Percentiles rank a stretch among this genome's conserved stretches.
phyloP scores from a whole-genome alignment of 1,284 basidiomycete genomes.

The Cutaneotrichosporon cutaneum region DNA sequence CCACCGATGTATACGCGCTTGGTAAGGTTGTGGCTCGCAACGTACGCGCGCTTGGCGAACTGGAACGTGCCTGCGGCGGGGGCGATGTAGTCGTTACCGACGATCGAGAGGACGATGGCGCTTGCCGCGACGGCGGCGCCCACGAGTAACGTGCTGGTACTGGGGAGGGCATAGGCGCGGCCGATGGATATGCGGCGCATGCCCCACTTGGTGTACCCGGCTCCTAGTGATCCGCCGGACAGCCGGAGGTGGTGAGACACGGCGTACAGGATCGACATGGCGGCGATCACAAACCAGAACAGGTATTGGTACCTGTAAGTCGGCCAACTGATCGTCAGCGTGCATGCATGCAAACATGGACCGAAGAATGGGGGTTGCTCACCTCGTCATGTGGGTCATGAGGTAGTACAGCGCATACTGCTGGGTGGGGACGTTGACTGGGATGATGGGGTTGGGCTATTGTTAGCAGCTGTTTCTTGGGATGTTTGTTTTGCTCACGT shows the following conservation, averaged over 20 bases:
- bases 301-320: conserved; percentile 50
- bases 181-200: conserved; percentile 38
- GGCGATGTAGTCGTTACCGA: conserved; percentile 73
- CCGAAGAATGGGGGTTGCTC: conserved; percentile 16
- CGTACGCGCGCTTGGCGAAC: conserved; percentile 23
- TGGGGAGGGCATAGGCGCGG: conserved; percentile 60
- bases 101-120: conserved; percentile 58
- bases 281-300: conserved; percentile 44
- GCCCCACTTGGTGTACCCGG: conserved; percentile 41
- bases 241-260: conserved; percentile 47
- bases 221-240: conserved; percentile 40
- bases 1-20: conserved; percentile 6
- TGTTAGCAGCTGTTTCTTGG: neutral
- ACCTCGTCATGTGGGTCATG: conserved; percentile 50
- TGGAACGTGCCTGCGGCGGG: conserved; percentile 60
- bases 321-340: conserved; percentile 30
- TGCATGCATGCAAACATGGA: neutral
- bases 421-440: conserved; percentile 9
- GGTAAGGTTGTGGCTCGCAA: conserved; percentile 37
- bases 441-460: conserved; percentile 10
- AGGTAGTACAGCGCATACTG: conserved; percentile 45
- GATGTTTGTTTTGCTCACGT: neutral
- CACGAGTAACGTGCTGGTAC: conserved; percentile 63
- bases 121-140: conserved; percentile 55
- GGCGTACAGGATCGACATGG: conserved; percentile 38